A percentile compares a stretch with the other conserved stretches of the same genome.
These are phyloP conservation scores for Extremus antarcticus DNA, from an alignment of 495 filamentous ascomycete species.

Conservation along the genomic window DNA sequence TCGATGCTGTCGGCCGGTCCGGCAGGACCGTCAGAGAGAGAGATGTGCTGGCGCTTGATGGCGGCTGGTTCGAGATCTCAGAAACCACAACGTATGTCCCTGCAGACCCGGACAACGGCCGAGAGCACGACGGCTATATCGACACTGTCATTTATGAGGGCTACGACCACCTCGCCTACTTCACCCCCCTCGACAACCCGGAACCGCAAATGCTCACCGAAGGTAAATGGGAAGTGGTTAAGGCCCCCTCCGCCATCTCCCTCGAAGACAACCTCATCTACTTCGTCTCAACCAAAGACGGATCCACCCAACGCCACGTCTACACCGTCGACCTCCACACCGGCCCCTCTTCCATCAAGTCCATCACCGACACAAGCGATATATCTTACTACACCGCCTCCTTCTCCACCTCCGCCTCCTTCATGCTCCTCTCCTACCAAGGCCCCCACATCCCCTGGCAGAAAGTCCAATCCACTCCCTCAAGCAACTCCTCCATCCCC, in stretches of 20 bases:
- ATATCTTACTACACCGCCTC: slow-evolving; percentile 79
- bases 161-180: slow-evolving; percentile 87
- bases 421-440: slow-evolving; percentile 67
- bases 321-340: slow-evolving; percentile 76
- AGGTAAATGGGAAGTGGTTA: slow-evolving; percentile 86
- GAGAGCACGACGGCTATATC: slow-evolving; percentile 77
- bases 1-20: slow-evolving; percentile 65
- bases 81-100: slow-evolving; percentile 80
- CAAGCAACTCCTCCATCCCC: slow-evolving; percentile 51
- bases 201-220: slow-evolving; percentile 75
- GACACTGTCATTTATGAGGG: slow-evolving; percentile 82
- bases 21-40: slow-evolving; percentile 64
- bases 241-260: slow-evolving; percentile 81
- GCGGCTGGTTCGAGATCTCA: slow-evolving; percentile 94
- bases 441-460: slow-evolving; percentile 89
- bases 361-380: slow-evolving; percentile 64
- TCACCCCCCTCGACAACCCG: slow-evolving; percentile 76
- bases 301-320: slow-evolving; percentile 77
- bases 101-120: slow-evolving; percentile 65
- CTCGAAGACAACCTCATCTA: slow-evolving; percentile 76
- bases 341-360: slow-evolving; percentile 47
- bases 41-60: slow-evolving; percentile 72
- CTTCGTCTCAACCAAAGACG: slow-evolving; percentile 77
- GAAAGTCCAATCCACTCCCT: slow-evolving; percentile 74
- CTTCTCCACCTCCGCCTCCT: slow-evolving; percentile 72